Evolutionary conservation across 768 basidiomycete genomes (phyloP).

Genomic region (Mycena floridula): DNA sequence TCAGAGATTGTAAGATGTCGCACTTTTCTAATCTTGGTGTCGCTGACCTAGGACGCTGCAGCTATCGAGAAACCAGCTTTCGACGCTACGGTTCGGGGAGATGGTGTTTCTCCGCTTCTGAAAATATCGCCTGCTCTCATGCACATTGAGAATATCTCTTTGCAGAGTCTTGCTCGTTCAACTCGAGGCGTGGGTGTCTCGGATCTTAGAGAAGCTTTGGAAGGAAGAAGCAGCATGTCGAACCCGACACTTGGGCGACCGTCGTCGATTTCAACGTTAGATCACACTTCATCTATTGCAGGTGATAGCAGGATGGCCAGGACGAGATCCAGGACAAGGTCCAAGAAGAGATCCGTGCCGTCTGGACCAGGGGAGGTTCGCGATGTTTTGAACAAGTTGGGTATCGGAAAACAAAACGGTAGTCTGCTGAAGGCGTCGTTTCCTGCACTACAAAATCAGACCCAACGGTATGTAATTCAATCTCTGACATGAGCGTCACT

Average conservation of each 20-base stretch:
- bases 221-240: slow-evolving; percentile 79
- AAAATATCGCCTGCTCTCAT: slow-evolving; percentile 83
- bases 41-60: slow-evolving; percentile 17
- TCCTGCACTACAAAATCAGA: slow-evolving; percentile 42
- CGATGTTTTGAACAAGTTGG: slow-evolving; percentile 77
- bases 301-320: slow-evolving; percentile 39
- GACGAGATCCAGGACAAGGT: slow-evolving; percentile 46
- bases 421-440: slow-evolving; percentile 70
- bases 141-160: slow-evolving; percentile 86
- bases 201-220: slow-evolving; percentile 83
- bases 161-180: slow-evolving; percentile 77
- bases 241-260: slow-evolving; percentile 64
- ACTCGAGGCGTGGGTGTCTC: slow-evolving; percentile 79
- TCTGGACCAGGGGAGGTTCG: slow-evolving; percentile 65
- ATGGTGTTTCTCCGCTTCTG: slow-evolving; percentile 68
- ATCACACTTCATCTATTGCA: slow-evolving; percentile 52
- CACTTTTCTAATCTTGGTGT: background rate
- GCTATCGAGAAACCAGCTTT: slow-evolving; percentile 51
- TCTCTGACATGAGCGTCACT: no score
- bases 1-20: slow-evolving; percentile 69
- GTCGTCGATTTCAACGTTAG: slow-evolving; percentile 73
- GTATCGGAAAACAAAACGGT: slow-evolving; percentile 68
- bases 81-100: slow-evolving; percentile 52
- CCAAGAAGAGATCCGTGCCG: slow-evolving; percentile 42
- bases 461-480: slow-evolving; percentile 28